Evolutionary conservation across 305 asterid genomes (phyloP).

Genomic region (Vinca major): DNA sequence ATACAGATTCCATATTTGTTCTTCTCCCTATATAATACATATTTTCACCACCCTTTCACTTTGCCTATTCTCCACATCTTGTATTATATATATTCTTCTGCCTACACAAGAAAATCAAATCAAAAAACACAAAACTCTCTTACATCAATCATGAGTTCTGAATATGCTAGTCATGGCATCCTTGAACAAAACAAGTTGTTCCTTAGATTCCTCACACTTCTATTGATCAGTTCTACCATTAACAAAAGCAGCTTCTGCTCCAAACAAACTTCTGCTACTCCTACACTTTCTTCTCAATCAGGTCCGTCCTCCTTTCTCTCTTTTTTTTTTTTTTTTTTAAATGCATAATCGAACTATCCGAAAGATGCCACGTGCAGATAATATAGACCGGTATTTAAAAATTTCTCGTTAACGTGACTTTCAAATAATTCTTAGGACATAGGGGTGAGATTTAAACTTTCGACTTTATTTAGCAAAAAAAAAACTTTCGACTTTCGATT

Average conservation of each 20-base stretch:
- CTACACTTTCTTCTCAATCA: constrained; percentile 12
- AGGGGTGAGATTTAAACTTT: too few relatives aligned
- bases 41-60: constrained; percentile 22
- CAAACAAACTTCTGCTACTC: constrained; percentile 20
- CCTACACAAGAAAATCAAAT: constrained; percentile 6
- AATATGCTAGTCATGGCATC: constrained; percentile 15
- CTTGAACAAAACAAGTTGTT: constrained; percentile 33
- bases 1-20: not conserved
- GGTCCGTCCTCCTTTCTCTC: not conserved
- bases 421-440: too few relatives aligned
- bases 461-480: too few relatives aligned
- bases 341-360: too few relatives aligned
- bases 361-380: too few relatives aligned
- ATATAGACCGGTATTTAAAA: too few relatives aligned
- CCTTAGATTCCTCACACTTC: constrained; percentile 33
- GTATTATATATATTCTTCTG: too few relatives aligned
- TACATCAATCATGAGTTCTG: constrained; percentile 27
- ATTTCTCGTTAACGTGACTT: too few relatives aligned
- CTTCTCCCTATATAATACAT: constrained; percentile 29
- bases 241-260: constrained; percentile 31
- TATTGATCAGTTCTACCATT: constrained; percentile 37
- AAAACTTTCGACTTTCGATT: too few relatives aligned
- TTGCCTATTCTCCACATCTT: constrained; percentile 25
- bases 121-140: not conserved
- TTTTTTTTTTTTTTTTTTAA: too few relatives aligned